Conservation (phyloP, 2,329 filamentous ascomycete genomes). For the Ceratocystis huliohia region DNA sequence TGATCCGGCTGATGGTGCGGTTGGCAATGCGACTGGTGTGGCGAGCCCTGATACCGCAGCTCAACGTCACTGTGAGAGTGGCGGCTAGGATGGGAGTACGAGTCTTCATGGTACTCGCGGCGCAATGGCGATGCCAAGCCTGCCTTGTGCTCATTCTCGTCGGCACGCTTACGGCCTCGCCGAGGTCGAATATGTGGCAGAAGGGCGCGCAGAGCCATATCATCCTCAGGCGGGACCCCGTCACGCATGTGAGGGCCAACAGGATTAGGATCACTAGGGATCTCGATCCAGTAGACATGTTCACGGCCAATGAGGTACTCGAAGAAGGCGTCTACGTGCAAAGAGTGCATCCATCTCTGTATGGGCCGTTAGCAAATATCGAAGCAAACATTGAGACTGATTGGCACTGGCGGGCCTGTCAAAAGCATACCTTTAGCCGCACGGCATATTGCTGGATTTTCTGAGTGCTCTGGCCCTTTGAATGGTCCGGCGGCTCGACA, state of each 20-base stretch:
- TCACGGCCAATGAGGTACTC: constrained; percentile 59
- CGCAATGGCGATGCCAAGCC: constrained; percentile 48
- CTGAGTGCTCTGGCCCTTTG: constrained; percentile 78
- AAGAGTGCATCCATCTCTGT: constrained; percentile 89
- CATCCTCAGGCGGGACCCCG: constrained; percentile 73
- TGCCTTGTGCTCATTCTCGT: constrained; percentile 42
- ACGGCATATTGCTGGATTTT: constrained; percentile 94
- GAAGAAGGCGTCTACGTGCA: constrained; percentile 92
- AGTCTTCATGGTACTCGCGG: constrained; percentile 30
- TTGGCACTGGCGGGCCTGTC: not conserved
- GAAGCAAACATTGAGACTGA: not conserved
- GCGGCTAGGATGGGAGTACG: not conserved
- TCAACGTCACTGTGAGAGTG: not conserved
- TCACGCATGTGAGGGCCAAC: constrained; percentile 57
- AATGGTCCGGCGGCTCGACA: constrained; percentile 67
- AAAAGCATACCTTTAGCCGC: constrained; percentile 58
- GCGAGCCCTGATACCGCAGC: constrained; percentile 31
- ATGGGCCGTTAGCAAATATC: not conserved
- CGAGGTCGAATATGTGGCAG: constrained; percentile 61
- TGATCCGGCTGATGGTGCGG: not conserved
- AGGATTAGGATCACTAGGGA: constrained; percentile 53
- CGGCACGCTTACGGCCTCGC: constrained; percentile 49
- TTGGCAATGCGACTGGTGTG: not conserved
- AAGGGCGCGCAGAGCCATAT: constrained; percentile 72
- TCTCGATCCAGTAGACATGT: constrained; percentile 65